These are phyloP conservation scores for Neoscytalidium dimidiatum DNA, from an alignment of 2,329 filamentous ascomycete species.

Conservation along the genomic window DNA sequence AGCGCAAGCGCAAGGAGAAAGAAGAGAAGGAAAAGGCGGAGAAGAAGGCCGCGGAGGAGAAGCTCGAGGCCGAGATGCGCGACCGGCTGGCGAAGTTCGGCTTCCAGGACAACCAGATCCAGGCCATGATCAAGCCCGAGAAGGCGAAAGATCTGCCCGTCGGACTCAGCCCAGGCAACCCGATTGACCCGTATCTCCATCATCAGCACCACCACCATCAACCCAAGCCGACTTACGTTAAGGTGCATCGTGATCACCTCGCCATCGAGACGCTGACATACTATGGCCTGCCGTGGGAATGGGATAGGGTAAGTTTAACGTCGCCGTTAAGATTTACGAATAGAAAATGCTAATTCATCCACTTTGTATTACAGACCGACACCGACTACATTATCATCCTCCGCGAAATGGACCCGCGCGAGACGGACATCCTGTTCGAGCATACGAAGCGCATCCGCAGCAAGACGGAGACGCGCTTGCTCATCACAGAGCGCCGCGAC, in stretches of 20 bases:
- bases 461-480: constrained; percentile 33
- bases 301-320: constrained; percentile 45
- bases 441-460: constrained; percentile 49
- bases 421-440: constrained; percentile 53
- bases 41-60: constrained; percentile 42
- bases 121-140: constrained; percentile 50
- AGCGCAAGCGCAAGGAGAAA: constrained; percentile 42
- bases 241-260: constrained; percentile 49
- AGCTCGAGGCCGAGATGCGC: constrained; percentile 49
- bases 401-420: constrained; percentile 49
- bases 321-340: too few relatives aligned
- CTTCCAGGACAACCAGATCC: constrained; percentile 51
- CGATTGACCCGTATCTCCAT: constrained; percentile 4
- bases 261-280: constrained; percentile 49
- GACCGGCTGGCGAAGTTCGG: constrained; percentile 46
- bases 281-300: constrained; percentile 51
- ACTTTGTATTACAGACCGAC: constrained; percentile 36
- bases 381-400: constrained; percentile 52
- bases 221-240: constrained; percentile 47
- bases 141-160: constrained; percentile 40
- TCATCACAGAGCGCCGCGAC: constrained; percentile 44
- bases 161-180: constrained; percentile 31
- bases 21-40: constrained; percentile 44
- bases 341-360: not conserved
- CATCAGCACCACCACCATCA: constrained; percentile 20